Conservation (phyloP, 169 alveolate species). For the Plasmodium vivax region DNA sequence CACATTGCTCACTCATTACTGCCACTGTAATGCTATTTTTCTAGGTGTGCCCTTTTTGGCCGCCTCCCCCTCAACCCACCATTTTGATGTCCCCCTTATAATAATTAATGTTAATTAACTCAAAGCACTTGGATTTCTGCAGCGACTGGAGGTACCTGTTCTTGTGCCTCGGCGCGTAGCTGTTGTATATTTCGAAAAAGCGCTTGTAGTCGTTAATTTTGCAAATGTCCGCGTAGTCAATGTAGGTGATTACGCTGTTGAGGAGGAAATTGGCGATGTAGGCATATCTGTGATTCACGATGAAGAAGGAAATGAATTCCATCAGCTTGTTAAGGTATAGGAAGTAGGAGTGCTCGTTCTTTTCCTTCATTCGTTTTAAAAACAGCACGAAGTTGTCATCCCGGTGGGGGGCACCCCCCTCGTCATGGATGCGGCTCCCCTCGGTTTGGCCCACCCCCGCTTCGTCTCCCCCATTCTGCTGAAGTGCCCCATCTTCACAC, state of each 20-base stretch:
- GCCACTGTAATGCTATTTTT: not conserved
- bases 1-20: not conserved
- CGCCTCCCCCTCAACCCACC: constrained; percentile 31
- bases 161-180: constrained; percentile 67
- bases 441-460: not conserved
- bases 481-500: not conserved
- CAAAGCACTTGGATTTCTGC: constrained; percentile 74
- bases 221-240: constrained; percentile 58
- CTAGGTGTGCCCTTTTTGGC: not conserved
- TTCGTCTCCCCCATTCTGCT: not conserved
- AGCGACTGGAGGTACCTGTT: constrained; percentile 61
- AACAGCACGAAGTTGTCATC: constrained; percentile 70
- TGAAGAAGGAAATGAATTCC: constrained; percentile 68
- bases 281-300: constrained; percentile 68
- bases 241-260: constrained; percentile 58
- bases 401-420: not conserved
- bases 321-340: constrained; percentile 62
- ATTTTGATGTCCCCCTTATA: constrained; percentile 73
- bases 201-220: constrained; percentile 68
- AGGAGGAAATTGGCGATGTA: constrained; percentile 66
- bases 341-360: constrained; percentile 67
- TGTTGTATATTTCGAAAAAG: constrained; percentile 66
- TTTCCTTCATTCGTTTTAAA: constrained; percentile 59
- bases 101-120: constrained; percentile 58
- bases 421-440: not conserved